Conservation (phyloP, 2,329 filamentous ascomycete genomes). For the Pseudogymnoascus sp. region DNA sequence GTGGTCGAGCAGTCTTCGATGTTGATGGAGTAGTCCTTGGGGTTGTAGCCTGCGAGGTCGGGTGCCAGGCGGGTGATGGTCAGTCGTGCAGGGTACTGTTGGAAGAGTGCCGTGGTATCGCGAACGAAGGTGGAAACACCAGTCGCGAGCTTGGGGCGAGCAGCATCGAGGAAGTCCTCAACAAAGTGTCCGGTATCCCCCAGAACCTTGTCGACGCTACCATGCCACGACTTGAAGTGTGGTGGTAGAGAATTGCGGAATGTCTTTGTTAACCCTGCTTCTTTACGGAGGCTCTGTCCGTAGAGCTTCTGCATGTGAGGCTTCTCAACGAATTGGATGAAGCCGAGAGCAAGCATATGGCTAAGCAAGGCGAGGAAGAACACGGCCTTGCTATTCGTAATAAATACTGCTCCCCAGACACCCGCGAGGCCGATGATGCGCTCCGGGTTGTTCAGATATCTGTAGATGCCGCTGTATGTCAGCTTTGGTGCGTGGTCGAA, state of each 20-base stretch:
- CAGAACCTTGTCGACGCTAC: constrained; percentile 79
- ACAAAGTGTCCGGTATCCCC: constrained; percentile 83
- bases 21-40: constrained; percentile 70
- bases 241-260: constrained; percentile 79
- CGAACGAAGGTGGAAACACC: constrained; percentile 82
- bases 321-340: constrained; percentile 89
- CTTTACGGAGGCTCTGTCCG: constrained; percentile 70
- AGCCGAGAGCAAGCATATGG: constrained; percentile 76
- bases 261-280: constrained; percentile 88
- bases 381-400: constrained; percentile 81
- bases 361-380: constrained; percentile 81
- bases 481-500: constrained; percentile 83
- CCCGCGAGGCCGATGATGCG: constrained; percentile 87
- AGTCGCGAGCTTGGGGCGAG: constrained; percentile 76
- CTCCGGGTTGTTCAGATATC: constrained; percentile 96
- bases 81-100: constrained; percentile 78
- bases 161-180: constrained; percentile 81
- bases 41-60: constrained; percentile 72
- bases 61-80: constrained; percentile 73
- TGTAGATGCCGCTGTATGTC: constrained; percentile 95
- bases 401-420: constrained; percentile 90
- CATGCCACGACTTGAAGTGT: constrained; percentile 74
- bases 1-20: constrained; percentile 57
- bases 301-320: constrained; percentile 99
- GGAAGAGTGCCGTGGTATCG: constrained; percentile 82